These are phyloP conservation scores for Colletotrichum filicis DNA, from an alignment of 2,329 filamentous ascomycete species.

Conservation along the genomic window DNA sequence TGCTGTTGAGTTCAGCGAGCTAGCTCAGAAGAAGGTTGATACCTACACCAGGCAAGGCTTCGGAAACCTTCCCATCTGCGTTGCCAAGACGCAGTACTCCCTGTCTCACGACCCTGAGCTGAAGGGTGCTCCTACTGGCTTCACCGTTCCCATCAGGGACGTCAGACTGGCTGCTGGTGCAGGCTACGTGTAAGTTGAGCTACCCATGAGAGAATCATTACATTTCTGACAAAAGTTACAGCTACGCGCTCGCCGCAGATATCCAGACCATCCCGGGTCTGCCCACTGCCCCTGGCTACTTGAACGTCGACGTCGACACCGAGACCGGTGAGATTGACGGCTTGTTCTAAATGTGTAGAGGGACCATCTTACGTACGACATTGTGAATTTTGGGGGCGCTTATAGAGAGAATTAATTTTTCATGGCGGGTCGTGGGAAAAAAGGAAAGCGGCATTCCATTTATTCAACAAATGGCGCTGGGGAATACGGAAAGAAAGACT, in stretches of 20 bases:
- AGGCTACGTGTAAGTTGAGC: constrained; percentile 79
- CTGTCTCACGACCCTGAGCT: constrained; percentile 91
- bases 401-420: background rate
- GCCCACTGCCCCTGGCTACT: constrained; percentile 92
- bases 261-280: constrained; percentile 98
- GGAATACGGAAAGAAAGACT: constrained; percentile 23
- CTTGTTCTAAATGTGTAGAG: constrained; percentile 74
- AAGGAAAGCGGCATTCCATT: constrained; percentile 29
- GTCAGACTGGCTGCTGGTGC: constrained; percentile 94
- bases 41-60: constrained; percentile 94
- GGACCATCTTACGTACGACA: background rate
- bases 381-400: background rate
- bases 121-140: constrained; percentile 95
- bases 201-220: constrained; percentile 31
- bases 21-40: constrained; percentile 96
- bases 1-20: constrained; percentile 90
- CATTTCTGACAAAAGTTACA: constrained; percentile 53
- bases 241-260: constrained; percentile 93
- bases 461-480: constrained; percentile 39
- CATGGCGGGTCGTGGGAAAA: constrained; percentile 7
- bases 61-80: constrained; percentile 91
- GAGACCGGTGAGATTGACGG: constrained; percentile 90
- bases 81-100: constrained; percentile 99
- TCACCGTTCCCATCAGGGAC: constrained; percentile 93
- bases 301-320: constrained; percentile 88